Percentiles rank a stretch among this genome's conserved stretches.
phyloP scores from a whole-genome alignment of 2,329 filamentous ascomycete genomes.

The Hirsutella rhossiliensis region DNA sequence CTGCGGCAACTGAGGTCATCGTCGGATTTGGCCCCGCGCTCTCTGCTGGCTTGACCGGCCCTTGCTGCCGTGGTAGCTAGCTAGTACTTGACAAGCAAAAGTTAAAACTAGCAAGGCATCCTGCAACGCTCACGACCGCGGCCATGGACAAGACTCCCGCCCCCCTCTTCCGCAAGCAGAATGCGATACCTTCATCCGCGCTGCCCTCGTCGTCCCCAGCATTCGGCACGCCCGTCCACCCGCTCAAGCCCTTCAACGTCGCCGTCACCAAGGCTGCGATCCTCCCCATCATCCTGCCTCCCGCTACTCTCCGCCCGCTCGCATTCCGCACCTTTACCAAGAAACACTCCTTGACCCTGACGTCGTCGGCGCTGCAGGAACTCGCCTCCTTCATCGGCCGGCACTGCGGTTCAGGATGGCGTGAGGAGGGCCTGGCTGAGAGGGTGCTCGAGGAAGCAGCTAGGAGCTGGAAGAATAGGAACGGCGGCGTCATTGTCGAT shows the following conservation, averaged over 20 bases:
- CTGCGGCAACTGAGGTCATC: too few species aligned
- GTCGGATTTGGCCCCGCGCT: too few species aligned
- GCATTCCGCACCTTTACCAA: constrained; percentile 96
- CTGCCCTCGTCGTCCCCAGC: constrained; percentile 83
- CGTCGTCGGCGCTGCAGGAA: constrained; percentile 72
- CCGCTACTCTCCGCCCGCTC: constrained; percentile 73
- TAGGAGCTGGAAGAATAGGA: constrained; percentile 80
- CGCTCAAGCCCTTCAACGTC: constrained; percentile 52
- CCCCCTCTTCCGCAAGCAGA: constrained; percentile 24
- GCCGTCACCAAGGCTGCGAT: constrained; percentile 50
- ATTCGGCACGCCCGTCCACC: constrained; percentile 77
- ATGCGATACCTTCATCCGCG: constrained; percentile 34
- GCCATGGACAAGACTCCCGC: constrained; percentile 27
- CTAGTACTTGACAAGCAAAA: not conserved
- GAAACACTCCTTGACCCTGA: constrained; percentile 89
- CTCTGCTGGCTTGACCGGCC: too few species aligned
- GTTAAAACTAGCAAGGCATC: not conserved
- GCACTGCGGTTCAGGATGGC: constrained; percentile 92
- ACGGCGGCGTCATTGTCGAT: constrained; percentile 84
- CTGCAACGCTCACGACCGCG: not conserved
- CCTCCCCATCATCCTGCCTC: constrained; percentile 79
- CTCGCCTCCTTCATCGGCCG: constrained; percentile 84
- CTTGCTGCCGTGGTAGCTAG: too few species aligned
- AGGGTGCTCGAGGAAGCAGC: constrained; percentile 86
- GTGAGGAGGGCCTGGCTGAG: constrained; percentile 88